Percentiles rank a stretch among this genome's conserved stretches.
Conservation (phyloP, 1,139 yeast species). For the Diutina ranongensis region DNA sequence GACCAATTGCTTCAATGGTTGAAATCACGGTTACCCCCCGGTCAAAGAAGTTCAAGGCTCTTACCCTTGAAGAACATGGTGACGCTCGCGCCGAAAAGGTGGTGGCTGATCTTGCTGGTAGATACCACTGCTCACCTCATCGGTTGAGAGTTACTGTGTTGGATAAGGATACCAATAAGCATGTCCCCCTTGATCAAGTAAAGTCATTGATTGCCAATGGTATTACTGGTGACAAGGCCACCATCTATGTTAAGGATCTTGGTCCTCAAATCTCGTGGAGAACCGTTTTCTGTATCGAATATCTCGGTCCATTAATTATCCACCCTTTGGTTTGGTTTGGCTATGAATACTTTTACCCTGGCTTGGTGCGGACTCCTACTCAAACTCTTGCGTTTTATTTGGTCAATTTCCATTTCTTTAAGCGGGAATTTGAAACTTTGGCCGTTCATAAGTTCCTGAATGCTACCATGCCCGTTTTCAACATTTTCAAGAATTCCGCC, state of each 20-base stretch:
- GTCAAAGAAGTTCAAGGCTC: background rate
- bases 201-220: conserved; percentile 21
- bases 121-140: conserved; percentile 1
- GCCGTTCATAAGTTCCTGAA: conserved; percentile 76
- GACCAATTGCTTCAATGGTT: background rate
- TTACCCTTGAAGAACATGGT: background rate
- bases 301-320: conserved; percentile 76
- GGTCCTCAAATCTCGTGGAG: conserved; percentile 94
- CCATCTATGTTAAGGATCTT: conserved; percentile 61
- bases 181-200: conserved; percentile 21
- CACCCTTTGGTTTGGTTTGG: conserved; percentile 52
- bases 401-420: conserved; percentile 64
- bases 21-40: conserved; percentile 1
- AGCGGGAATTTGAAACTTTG: conserved; percentile 81
- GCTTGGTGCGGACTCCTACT: conserved; percentile 29
- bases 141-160: background rate
- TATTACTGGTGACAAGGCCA: conserved; percentile 16
- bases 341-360: conserved; percentile 1
- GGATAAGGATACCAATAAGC: conserved; percentile 18
- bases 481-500: conserved; percentile 76
- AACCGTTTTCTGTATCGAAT: conserved; percentile 77
- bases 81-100: conserved; percentile 2
- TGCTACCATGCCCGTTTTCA: conserved; percentile 85
- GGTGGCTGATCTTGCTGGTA: conserved; percentile 1
- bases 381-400: conserved; percentile 43